These are phyloP conservation scores for Tilletia walkeri DNA, from an alignment of 1,284 basidiomycete species.

Conservation along the genomic window DNA sequence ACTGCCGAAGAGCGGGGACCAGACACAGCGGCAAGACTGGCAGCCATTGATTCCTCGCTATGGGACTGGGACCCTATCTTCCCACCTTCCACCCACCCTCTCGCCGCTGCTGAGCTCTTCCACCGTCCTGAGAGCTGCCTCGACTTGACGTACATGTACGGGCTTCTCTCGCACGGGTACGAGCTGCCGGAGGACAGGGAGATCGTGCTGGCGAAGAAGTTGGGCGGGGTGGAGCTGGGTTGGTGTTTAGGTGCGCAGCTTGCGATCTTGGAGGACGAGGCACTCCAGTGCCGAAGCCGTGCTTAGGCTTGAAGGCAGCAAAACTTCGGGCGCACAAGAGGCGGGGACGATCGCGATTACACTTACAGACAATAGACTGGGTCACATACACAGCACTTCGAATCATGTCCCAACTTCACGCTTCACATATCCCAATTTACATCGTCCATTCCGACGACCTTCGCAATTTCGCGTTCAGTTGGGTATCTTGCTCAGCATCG, in stretches of 20 bases:
- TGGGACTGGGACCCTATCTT: slow-evolving; percentile 42
- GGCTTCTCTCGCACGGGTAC: slow-evolving; percentile 68
- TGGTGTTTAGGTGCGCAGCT: slow-evolving; percentile 79
- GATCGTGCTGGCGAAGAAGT: slow-evolving; percentile 66
- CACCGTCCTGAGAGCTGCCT: slow-evolving; percentile 90
- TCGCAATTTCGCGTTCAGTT: too few relatives aligned
- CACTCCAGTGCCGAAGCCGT: slow-evolving; percentile 31
- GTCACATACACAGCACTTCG: too few relatives aligned
- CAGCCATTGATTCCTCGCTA: slow-evolving; percentile 7
- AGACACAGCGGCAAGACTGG: not conserved
- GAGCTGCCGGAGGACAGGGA: slow-evolving; percentile 64
- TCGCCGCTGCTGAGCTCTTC: slow-evolving; percentile 71
- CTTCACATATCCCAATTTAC: too few relatives aligned
- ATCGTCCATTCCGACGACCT: too few relatives aligned
- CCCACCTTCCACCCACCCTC: slow-evolving; percentile 40
- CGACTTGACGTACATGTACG: slow-evolving; percentile 93
- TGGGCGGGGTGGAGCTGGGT: slow-evolving; percentile 86
- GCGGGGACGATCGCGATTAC: too few relatives aligned
- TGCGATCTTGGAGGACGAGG: slow-evolving; percentile 40
- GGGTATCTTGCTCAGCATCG: too few relatives aligned
- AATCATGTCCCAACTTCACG: too few relatives aligned
- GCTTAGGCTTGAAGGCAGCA: not conserved
- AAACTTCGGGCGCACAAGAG: too few relatives aligned
- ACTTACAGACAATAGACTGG: too few relatives aligned
- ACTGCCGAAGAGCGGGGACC: not conserved